Evolutionary conservation across 768 basidiomycete species (phyloP), one percentile per base, ranked within the genome.

Genomic region (Pisolithus orientalis): DNA sequence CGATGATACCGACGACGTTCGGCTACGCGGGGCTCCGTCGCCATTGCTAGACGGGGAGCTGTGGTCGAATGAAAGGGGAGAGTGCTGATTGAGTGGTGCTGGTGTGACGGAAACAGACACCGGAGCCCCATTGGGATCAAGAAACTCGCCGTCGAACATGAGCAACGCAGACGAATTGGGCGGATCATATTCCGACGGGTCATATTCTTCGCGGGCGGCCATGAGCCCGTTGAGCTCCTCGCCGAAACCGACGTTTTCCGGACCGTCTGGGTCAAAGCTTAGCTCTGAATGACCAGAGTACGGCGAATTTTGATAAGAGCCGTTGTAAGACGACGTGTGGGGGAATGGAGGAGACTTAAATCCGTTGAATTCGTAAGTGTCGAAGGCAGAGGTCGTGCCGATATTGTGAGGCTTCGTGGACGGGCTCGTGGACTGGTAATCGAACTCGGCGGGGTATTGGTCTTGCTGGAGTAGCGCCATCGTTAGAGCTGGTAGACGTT

Each of bases 201-300:
- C 81, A 77, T 90, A 90, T 29, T 82, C 83, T 66, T 68, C 59
- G 54, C 62, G 61, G 62, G 50, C 59, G 50, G 65, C 62, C 34
- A 34, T 34, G 58, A 66, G 65, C 56, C 56, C 64, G 44, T 67
- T 66, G 24, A 69, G 68, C 39, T 78, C 73, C 51, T 77, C 77
- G 29, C 72, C 72, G 39, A 85, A 64, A 49, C 67, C 68, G 50
- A 80, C 76, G 54, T 68, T 55, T 21, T 79, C 78, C 31, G 72
- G 66, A 9, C 76, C 79, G n/a, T 70, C 75, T 50, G 72, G 67
- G 59, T 72, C 72, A 51, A 76, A 77, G 52, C 70, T 73, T 17
- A 86, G 82, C n/a, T 90, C 87, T 4, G 85, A 86, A 58, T 80
- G 74, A 49, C 67, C 72, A 6, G 85, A 86, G 65, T 76, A 87